Percentiles rank a stretch among this genome's conserved stretches.
phyloP scores from a whole-genome alignment of 169 alveolate genomes.

The Eimeria falciformis region DNA sequence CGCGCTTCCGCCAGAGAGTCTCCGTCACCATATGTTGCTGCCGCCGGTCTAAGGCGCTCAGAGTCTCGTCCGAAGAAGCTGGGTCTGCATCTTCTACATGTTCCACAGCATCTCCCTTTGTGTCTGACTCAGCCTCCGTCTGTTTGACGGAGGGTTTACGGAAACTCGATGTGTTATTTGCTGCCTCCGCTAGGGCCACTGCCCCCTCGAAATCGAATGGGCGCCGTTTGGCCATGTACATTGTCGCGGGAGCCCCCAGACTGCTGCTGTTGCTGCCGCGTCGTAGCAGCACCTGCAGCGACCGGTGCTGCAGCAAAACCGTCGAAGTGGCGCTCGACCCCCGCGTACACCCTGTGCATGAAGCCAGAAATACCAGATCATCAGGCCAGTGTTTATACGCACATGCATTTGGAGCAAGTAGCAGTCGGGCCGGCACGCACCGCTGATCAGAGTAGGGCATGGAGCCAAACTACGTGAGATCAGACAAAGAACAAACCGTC shows the following conservation, averaged over 20 bases:
- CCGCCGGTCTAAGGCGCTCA: background rate
- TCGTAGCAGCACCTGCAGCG: slow-evolving; percentile 29
- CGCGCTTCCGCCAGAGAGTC: slow-evolving; percentile 1
- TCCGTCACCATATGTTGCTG: slow-evolving; percentile 11
- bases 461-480: too few relatives aligned
- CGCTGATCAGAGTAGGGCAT: too few relatives aligned
- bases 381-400: background rate
- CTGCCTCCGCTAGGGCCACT: slow-evolving; percentile 9
- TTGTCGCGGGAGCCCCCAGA: slow-evolving; percentile 11
- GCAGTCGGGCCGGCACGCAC: too few relatives aligned
- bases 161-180: background rate
- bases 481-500: too few relatives aligned
- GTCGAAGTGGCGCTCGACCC: slow-evolving; percentile 20
- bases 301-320: slow-evolving; percentile 22
- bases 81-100: background rate
- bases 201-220: slow-evolving; percentile 6
- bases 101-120: background rate
- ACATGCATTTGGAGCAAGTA: background rate
- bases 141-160: background rate
- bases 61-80: background rate
- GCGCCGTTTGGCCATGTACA: slow-evolving; percentile 22
- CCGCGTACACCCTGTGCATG: background rate
- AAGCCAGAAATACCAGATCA: too few relatives aligned
- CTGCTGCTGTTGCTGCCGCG: slow-evolving; percentile 31
- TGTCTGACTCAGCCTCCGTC: background rate